These are phyloP conservation scores for Verticillium tricorpus DNA, from an alignment of 2,329 filamentous ascomycete species.

Conservation along the genomic window DNA sequence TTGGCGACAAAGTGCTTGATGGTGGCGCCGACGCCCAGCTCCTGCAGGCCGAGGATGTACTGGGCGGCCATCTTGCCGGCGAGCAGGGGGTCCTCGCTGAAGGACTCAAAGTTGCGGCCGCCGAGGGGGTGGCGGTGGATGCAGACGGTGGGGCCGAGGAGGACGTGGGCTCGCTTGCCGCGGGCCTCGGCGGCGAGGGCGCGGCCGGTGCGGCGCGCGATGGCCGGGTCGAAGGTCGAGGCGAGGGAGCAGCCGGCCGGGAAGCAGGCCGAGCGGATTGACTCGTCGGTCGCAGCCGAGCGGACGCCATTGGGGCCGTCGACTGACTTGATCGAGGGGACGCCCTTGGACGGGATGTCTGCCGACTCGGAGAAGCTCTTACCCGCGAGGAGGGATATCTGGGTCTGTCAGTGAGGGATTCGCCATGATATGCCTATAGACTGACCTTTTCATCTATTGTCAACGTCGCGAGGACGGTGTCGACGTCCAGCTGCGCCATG, in stretches of 20 bases:
- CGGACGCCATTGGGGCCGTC: slow-evolving; percentile 13
- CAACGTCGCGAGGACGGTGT: slow-evolving; percentile 21
- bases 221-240: slow-evolving; percentile 56
- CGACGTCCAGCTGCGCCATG: slow-evolving; percentile 5
- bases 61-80: slow-evolving; percentile 30
- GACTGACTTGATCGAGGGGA: slow-evolving; percentile 11
- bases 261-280: slow-evolving; percentile 10
- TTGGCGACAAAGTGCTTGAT: slow-evolving; percentile 21
- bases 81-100: slow-evolving; percentile 40
- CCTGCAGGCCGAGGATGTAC: slow-evolving; percentile 33
- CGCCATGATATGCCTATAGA: neutral
- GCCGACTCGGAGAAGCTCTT: slow-evolving; percentile 11
- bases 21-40: slow-evolving; percentile 2
- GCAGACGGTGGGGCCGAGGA: slow-evolving; percentile 31
- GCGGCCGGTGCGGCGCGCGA: slow-evolving; percentile 50
- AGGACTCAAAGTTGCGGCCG: slow-evolving; percentile 22
- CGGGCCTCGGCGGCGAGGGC: slow-evolving; percentile 48
- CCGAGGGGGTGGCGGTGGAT: slow-evolving; percentile 36
- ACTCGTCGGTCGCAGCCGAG: slow-evolving; percentile 11
- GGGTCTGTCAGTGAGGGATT: neutral
- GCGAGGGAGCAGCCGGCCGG: slow-evolving; percentile 38
- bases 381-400: slow-evolving; percentile 10
- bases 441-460: slow-evolving; percentile 25
- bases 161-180: slow-evolving; percentile 63
- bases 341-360: slow-evolving; percentile 3